Base-by-base conservation (phyloP, 495 filamentous ascomycete species). In the Aspergillus leporis region DNA sequence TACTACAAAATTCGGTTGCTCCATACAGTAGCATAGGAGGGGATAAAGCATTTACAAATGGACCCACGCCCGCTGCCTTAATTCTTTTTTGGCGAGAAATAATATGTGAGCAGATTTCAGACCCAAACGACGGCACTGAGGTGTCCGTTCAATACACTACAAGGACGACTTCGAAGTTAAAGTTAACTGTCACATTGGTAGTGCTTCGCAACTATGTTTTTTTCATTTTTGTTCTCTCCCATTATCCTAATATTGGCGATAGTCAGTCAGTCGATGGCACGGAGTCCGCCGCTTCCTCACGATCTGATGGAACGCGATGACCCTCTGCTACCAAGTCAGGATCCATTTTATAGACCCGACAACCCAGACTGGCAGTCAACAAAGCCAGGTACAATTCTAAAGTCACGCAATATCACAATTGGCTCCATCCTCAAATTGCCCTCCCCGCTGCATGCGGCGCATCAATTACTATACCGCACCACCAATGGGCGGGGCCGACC, bases 401-500 rank as follows among this genome's bases (percentile, higher is more conserved):
- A 19, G 10, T 25, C 18, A 3, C 51, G 51, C 1, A 40, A 4
- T n/a, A 32, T 53, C 1, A 23, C 3, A 2, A 19, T 25, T 4
- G 14, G 18, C 0, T 14, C 34, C 5, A 16, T 31, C 18, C 5
- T 16, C 4, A 25, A 3, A 3, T 5, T 16, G 5, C 51, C 22
- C 2, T 25, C 16, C 25, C 0, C 12, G 0, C 12, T 53, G 1
- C 14, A 47, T 2, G 21, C 21, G 0, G 58, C 59, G 19, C 78
- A 77, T 61, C 77, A 83, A 43, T 71, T 83, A 40, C 74, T 85
- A 12, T 85, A 76, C 65, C 77, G 78, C 3, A 78, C 79, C 0
- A 82, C 74, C 13, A 63, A 83, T 57, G 63, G 60, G 28, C 65
- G 54, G 28, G 66, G 74, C 23, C 34, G 73, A 16, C 71, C 79